Evolutionary conservation across 768 basidiomycete genomes (phyloP).

Genomic region (Mycena vulgaris): DNA sequence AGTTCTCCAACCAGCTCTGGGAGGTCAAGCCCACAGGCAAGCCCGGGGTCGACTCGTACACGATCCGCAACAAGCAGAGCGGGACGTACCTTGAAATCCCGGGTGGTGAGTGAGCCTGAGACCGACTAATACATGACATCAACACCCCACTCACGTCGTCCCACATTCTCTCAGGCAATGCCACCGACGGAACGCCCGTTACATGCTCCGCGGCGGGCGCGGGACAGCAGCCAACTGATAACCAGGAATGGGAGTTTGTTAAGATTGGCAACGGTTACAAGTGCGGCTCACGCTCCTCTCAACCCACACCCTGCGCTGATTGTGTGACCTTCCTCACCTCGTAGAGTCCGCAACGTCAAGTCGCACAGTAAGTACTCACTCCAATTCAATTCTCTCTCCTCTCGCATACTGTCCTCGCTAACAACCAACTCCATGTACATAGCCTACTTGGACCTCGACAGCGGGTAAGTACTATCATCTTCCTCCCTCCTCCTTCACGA

Average conservation of each 20-base stretch:
- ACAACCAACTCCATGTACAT: slow-evolving; percentile 17
- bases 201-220: slow-evolving; percentile 18
- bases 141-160: background rate
- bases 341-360: slow-evolving; percentile 24
- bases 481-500: background rate
- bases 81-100: slow-evolving; percentile 14
- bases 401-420: slow-evolving; percentile 7
- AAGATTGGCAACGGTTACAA: slow-evolving; percentile 27
- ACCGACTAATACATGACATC: slow-evolving; percentile 1
- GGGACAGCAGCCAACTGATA: background rate
- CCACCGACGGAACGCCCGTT: slow-evolving; percentile 19
- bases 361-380: slow-evolving; percentile 24
- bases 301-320: slow-evolving; percentile 8
- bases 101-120: slow-evolving; percentile 13
- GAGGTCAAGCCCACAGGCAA: slow-evolving; percentile 5
- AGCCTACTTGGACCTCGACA: slow-evolving; percentile 28
- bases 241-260: slow-evolving; percentile 30
- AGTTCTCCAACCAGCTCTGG: slow-evolving; percentile 26
- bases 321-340: slow-evolving; percentile 6
- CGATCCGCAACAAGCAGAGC: slow-evolving; percentile 8
- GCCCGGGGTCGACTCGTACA: slow-evolving; percentile 20
- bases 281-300: slow-evolving; percentile 8
- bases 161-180: slow-evolving; percentile 13
- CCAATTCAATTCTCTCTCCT: slow-evolving; percentile 10
- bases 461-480: slow-evolving; percentile 6